Conservation (phyloP, 306 rosid species). For the Begonia fuchsioides region DNA sequence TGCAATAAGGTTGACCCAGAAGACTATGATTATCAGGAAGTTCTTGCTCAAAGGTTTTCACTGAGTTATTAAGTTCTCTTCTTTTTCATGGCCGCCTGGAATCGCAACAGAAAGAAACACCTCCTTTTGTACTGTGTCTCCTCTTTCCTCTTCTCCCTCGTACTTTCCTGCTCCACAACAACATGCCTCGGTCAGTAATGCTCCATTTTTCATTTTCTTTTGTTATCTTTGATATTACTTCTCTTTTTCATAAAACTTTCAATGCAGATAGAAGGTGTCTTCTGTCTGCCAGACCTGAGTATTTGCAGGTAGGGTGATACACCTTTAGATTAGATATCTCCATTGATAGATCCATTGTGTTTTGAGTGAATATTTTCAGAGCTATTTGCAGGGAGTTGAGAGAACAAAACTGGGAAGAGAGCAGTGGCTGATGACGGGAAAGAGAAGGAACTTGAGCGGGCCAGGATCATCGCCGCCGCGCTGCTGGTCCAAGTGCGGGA, state of each 20-base stretch:
- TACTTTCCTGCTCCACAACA: constrained; percentile 22
- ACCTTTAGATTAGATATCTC: background rate
- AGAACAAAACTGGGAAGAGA: background rate
- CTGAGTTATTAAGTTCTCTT: constrained; percentile 2
- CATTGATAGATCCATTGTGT: background rate
- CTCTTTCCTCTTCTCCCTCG: constrained; percentile 24
- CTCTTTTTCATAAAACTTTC: background rate
- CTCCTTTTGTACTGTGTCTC: constrained; percentile 12
- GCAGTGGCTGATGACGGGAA: constrained; percentile 4
- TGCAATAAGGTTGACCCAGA: background rate
- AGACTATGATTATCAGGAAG: constrained; percentile 4
- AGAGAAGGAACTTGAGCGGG: constrained; percentile 50
- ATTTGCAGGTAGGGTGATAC: constrained; percentile 37
- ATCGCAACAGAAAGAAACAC: constrained; percentile 22
- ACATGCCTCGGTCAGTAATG: constrained; percentile 20
- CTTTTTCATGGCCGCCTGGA: constrained; percentile 72
- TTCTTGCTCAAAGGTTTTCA: constrained; percentile 2
- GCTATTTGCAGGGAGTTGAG: constrained; percentile 5
- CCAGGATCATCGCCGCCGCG: constrained; percentile 77
- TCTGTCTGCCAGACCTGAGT: constrained; percentile 19
- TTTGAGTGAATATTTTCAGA: background rate
- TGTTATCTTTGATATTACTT: background rate
- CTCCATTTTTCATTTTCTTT: background rate
- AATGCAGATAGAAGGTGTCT: constrained; percentile 34
- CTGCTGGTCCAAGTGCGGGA: constrained; percentile 64